Evolutionary conservation across 352 stramenopile species (phyloP).

Genomic region (Pythium rhizo-oryzae): DNA sequence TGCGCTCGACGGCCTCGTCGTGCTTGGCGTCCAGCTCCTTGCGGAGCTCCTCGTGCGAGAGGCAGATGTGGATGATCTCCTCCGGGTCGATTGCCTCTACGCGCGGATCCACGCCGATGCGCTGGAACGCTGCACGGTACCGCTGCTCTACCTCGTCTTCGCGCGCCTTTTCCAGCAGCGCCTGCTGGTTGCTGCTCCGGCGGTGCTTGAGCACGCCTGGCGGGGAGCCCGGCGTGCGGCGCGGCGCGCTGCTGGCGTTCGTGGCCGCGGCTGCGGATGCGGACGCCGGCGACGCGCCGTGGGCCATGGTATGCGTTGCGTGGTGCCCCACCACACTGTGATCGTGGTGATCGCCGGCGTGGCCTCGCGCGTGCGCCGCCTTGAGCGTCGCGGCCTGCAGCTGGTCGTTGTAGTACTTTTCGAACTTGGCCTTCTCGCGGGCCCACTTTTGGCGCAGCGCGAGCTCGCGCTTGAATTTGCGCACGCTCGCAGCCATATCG

Average conservation of each 20-base stretch:
- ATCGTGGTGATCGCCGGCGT: background rate
- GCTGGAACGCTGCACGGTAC: conserved; percentile 63
- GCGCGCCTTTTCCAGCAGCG: background rate
- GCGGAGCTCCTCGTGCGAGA: conserved; percentile 69
- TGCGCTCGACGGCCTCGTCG: conserved; percentile 56
- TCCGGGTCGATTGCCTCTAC: conserved; percentile 60
- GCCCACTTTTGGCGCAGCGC: conserved; percentile 77
- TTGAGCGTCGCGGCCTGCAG: conserved; percentile 33
- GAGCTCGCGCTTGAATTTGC: conserved; percentile 70
- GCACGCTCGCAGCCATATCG: conserved; percentile 61
- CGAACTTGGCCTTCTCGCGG: conserved; percentile 81
- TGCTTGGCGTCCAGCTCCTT: conserved; percentile 71
- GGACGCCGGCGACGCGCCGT: too few species aligned
- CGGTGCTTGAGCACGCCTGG: conserved; percentile 15
- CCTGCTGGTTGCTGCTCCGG: conserved; percentile 3
- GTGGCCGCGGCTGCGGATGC: too few species aligned
- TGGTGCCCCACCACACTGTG: background rate
- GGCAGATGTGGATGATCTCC: conserved; percentile 68
- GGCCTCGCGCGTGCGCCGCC: background rate
- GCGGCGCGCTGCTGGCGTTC: background rate
- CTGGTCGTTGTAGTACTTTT: conserved; percentile 86
- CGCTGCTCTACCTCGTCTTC: conserved; percentile 37
- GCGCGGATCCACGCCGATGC: conserved; percentile 65
- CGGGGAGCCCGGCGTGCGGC: conserved; percentile 7
- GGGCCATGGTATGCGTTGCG: too few species aligned